phyloP scores from a whole-genome alignment of 306 rosid genomes.

The Quercus parvula region DNA sequence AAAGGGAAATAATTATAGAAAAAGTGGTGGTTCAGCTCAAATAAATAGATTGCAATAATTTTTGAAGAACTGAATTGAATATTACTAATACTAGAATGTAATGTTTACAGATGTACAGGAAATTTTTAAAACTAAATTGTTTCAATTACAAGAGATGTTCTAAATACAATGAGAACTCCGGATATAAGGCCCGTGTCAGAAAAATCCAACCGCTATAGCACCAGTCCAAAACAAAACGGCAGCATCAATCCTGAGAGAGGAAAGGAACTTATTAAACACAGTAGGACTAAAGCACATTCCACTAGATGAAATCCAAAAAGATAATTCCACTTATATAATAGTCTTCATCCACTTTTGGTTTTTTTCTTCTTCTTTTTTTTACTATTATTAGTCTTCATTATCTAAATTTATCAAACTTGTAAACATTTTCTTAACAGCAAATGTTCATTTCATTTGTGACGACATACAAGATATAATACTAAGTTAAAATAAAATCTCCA shows the following conservation, averaged over 20 bases:
- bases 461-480: too few relatives aligned
- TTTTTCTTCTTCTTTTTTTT: too few relatives aligned
- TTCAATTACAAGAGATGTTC: constrained; percentile 40
- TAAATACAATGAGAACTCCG: constrained; percentile 38
- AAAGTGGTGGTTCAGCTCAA: constrained; percentile 20
- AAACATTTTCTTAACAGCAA: too few relatives aligned
- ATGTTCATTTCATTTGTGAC: too few relatives aligned
- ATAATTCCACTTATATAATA: too few relatives aligned
- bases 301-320: too few relatives aligned
- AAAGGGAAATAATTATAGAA: constrained; percentile 5
- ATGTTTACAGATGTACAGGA: constrained; percentile 43
- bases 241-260: constrained; percentile 28
- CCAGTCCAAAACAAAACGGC: constrained; percentile 29
- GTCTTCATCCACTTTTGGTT: too few relatives aligned
- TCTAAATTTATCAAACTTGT: too few relatives aligned
- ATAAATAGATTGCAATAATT: constrained; percentile 26
- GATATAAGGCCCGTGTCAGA: constrained; percentile 23
- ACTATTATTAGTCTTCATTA: too few relatives aligned
- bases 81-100: constrained; percentile 19
- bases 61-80: constrained; percentile 23
- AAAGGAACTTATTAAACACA: not conserved
- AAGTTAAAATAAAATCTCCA: too few relatives aligned
- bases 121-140: constrained; percentile 34
- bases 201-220: constrained; percentile 33
- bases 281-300: too few relatives aligned